Conservation (phyloP, 2,329 filamentous ascomycete species). For the Truncatella angustata region DNA sequence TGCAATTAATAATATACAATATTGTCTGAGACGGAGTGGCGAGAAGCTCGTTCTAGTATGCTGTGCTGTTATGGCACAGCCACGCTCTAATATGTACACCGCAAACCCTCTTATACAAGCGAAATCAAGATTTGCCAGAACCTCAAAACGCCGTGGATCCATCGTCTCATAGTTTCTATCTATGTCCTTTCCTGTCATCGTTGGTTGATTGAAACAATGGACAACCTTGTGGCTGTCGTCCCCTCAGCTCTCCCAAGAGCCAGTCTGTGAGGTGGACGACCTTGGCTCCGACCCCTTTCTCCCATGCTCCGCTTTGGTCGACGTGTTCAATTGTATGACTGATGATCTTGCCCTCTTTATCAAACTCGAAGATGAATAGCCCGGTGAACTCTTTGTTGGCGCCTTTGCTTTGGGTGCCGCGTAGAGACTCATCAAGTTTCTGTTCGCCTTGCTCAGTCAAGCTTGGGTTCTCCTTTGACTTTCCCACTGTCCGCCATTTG, state of each 20-base stretch:
- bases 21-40: too few relatives aligned
- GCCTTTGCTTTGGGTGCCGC: conserved; percentile 46
- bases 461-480: conserved; percentile 41
- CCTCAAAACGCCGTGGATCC: neutral
- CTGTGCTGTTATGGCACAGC: too few relatives aligned
- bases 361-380: conserved; percentile 94
- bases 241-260: conserved; percentile 75
- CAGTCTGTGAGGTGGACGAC: conserved; percentile 93
- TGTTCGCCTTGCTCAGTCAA: conserved; percentile 26
- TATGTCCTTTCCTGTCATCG: neutral
- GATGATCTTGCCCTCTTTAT: conserved; percentile 76
- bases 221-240: conserved; percentile 19
- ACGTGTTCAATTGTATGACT: conserved; percentile 94
- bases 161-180: too few relatives aligned
- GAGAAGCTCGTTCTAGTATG: too few relatives aligned
- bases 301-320: conserved; percentile 79
- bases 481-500: conserved; percentile 71
- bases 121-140: too few relatives aligned
- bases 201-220: conserved; percentile 9
- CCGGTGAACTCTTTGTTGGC: conserved; percentile 80
- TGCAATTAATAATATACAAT: too few relatives aligned
- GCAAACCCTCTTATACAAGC: too few relatives aligned
- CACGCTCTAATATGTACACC: too few relatives aligned
- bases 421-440: conserved; percentile 33
- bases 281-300: conserved; percentile 73